phyloP scores from a whole-genome alignment of 192 early-diverging fungal genomes.

The Coemansia sp. region DNA sequence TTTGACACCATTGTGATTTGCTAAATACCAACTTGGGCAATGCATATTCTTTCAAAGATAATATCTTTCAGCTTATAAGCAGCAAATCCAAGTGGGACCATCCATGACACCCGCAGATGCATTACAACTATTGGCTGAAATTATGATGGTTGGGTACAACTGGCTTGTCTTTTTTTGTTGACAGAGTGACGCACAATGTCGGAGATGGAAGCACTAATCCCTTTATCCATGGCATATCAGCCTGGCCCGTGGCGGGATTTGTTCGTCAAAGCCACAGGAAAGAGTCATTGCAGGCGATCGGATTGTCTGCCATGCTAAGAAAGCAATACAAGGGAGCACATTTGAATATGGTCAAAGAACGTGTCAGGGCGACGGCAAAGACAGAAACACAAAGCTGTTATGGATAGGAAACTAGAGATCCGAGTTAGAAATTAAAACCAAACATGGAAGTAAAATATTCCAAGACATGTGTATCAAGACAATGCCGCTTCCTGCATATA shows the following conservation, averaged over 20 bases:
- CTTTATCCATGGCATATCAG: neutral
- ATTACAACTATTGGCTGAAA: neutral
- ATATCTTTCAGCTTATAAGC: neutral
- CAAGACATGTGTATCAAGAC: neutral
- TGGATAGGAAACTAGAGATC: neutral
- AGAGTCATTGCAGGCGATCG: constrained; percentile 6
- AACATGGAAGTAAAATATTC: neutral
- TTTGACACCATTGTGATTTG: neutral
- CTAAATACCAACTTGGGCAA: neutral
- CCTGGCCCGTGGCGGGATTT: constrained; percentile 8
- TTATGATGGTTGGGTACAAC: neutral
- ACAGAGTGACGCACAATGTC: neutral
- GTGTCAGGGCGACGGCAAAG: constrained; percentile 2
- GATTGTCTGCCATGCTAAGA: neutral
- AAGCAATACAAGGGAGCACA: neutral
- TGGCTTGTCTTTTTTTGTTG: neutral
- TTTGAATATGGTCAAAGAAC: neutral
- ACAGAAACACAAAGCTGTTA: neutral
- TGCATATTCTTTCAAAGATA: constrained; percentile 8
- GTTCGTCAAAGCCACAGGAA: neutral
- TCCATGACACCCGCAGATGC: constrained; percentile 1
- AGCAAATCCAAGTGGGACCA: neutral
- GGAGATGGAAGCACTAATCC: neutral
- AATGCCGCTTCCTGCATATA: neutral
- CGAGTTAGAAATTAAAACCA: neutral